Evolutionary conservation across 805 yeast species (phyloP), one percentile per base, ranked within the genome.

Genomic region (Yarrowia divulgata): DNA sequence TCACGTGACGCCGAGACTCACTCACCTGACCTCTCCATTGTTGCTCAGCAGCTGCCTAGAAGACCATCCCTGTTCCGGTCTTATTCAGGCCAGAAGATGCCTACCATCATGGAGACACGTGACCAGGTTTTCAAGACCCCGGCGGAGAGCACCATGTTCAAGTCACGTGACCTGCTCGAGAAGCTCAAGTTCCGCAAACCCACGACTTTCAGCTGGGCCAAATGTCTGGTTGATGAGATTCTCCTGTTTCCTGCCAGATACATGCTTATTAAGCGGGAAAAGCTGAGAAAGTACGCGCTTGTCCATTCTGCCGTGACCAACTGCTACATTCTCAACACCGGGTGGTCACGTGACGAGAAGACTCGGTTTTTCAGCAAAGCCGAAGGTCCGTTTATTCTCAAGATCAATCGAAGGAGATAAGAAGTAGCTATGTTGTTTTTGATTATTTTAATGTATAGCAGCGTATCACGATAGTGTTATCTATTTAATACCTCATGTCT

Each of bases 271-370:
- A 54, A 54, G 43, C 60, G 39, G 45, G 60, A 54, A 8, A 54
- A 39, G 45, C 34, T 54, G 19, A 32, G n/a, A 5, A 54, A 39
- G 45, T 54, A 54, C 8, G 60, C 60, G 14, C 60, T 54, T 8
- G 9, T 54, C 3, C 60, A 54, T 29, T 54, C 60, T 19, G 60
- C 60, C 9, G 60, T 54, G 18, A 54, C 60, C 34, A 54, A 54
- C 19, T 54, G 60, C 9, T 37, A 39, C 6, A 14, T 19, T 3
- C 2, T 13, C 29, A 54, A 39, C 29, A 39, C 60, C 19, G 60
- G 60, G 2, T 54, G 60, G 60, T 2, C 14, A 5, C 8, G 13
- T 14, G 60, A 54, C 13, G 35, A 54, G 12, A 39, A 37, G 8
- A 35, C 45, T 12, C 12, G 34, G 1, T 1, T 54, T 13, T 54